phyloP scores from a whole-genome alignment of 441 rosid species.

The Populus trichocarpa region DNA sequence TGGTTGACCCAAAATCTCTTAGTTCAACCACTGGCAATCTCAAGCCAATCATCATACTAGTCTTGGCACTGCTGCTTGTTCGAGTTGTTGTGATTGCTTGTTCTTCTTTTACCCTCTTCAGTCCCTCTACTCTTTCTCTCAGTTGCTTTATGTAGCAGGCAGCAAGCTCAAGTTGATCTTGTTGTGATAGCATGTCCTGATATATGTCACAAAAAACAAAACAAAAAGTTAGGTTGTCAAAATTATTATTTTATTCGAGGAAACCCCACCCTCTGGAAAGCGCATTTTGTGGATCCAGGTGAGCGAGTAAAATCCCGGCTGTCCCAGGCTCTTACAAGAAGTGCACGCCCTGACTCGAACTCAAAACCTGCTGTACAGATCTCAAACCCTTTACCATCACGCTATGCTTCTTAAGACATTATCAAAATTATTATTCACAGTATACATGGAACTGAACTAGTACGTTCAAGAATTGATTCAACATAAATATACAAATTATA shows the following conservation, averaged over 20 bases:
- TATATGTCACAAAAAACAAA: not conserved
- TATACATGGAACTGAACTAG: not conserved
- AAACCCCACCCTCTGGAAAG: too few relatives aligned
- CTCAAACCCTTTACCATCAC: too few relatives aligned
- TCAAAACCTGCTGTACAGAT: too few relatives aligned
- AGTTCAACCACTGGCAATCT: conserved; percentile 39
- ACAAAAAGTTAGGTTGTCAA: not conserved
- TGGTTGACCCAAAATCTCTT: conserved; percentile 33
- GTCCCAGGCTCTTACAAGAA: too few relatives aligned
- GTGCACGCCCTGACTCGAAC: too few relatives aligned
- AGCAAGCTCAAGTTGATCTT: conserved; percentile 44
- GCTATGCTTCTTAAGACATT: too few relatives aligned
- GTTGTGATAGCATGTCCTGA: conserved; percentile 43
- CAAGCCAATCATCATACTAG: conserved; percentile 4
- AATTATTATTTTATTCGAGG: not conserved
- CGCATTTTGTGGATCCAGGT: too few relatives aligned
- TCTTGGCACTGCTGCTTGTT: not conserved
- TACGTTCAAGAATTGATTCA: not conserved
- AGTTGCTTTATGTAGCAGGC: conserved; percentile 39
- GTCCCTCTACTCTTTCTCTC: conserved; percentile 34
- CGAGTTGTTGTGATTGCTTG: conserved; percentile 14
- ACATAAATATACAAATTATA: not conserved
- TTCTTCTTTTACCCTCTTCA: conserved; percentile 35
- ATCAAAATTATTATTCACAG: not conserved
- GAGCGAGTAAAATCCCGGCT: too few relatives aligned